Conservation (phyloP, 2,329 filamentous ascomycete species). For the Xylariaceae sp. region DNA sequence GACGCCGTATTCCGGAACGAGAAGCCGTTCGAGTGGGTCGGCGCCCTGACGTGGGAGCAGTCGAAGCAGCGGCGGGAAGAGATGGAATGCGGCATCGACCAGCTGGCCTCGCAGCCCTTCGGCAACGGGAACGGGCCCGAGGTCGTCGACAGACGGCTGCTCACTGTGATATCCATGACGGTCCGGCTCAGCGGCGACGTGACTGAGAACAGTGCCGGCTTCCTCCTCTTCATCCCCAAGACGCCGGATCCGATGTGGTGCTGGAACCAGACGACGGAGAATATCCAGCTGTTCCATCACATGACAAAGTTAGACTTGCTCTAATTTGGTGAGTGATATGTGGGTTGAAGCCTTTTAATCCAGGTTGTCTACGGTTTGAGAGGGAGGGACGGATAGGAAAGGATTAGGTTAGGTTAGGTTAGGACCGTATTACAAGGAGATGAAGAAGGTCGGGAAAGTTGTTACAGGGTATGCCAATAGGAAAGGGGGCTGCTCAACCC, state of each 20-base stretch:
- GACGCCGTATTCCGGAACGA: constrained; percentile 10
- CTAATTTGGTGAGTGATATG: not conserved
- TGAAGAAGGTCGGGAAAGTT: too few species aligned
- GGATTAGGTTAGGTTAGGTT: too few species aligned
- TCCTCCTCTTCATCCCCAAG: constrained; percentile 11
- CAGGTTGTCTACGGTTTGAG: not conserved
- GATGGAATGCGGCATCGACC: constrained; percentile 1
- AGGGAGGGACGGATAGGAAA: not conserved
- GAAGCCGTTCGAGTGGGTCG: constrained; percentile 12
- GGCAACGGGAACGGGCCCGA: constrained; percentile 7
- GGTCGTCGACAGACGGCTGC: constrained; percentile 8
- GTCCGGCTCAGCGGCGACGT: constrained; percentile 4
- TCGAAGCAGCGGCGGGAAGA: constrained; percentile 4
- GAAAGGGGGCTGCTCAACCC: not conserved
- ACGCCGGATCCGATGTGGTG: constrained; percentile 17
- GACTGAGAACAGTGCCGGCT: constrained; percentile 1
- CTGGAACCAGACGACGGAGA: constrained; percentile 12
- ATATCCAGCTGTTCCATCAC: constrained; percentile 12
- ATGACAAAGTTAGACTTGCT: constrained; percentile 15
- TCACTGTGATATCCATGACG: constrained; percentile 13
- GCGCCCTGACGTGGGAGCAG: constrained; percentile 8
- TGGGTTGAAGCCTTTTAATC: not conserved
- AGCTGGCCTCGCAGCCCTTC: constrained; percentile 2
- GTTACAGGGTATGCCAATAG: too few species aligned
- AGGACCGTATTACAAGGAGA: too few species aligned